phyloP scores from a whole-genome alignment of 1,139 yeast genomes.

The Blastobotrys persicus region DNA sequence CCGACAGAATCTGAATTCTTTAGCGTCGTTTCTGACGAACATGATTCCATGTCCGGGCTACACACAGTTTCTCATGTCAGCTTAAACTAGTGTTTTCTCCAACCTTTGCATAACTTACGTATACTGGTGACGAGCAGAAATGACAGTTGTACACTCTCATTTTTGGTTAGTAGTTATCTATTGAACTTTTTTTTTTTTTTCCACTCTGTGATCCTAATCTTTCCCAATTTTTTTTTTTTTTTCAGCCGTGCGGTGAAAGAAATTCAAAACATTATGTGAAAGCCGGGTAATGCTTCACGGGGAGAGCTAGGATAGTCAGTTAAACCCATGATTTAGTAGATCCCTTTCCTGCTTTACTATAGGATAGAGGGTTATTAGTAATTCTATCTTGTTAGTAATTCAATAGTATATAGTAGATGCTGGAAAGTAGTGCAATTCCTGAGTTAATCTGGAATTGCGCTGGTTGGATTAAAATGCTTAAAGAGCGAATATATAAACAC shows the following conservation, averaged over 20 bases:
- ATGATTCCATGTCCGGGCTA: constrained; percentile 93
- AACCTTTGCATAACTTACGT: constrained; percentile 20
- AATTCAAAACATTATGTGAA: not conserved
- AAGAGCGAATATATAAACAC: no score
- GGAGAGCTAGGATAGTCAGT: not conserved
- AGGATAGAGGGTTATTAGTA: no score
- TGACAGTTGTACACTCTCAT: constrained; percentile 97
- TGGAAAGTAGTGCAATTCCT: no score
- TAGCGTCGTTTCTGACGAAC: constrained; percentile 97
- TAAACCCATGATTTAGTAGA: not conserved
- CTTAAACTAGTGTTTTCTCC: not conserved
- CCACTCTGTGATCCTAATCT: not conserved
- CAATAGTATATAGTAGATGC: no score
- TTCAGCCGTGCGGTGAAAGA: constrained; percentile 5
- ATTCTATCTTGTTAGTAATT: no score
- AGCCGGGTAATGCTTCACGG: not conserved
- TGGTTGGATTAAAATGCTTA: no score
- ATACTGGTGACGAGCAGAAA: constrained; percentile 86
- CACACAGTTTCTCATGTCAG: constrained; percentile 3
- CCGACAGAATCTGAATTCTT: constrained; percentile 95
- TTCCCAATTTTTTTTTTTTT: constrained; percentile 6
- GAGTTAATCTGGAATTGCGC: no score
- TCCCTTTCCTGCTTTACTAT: no score
- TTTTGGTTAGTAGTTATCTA: constrained; percentile 13
- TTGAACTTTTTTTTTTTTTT: not conserved